These are phyloP conservation scores for Olyra latifolia DNA, from an alignment of 176 grass and related monocot species.

Conservation along the genomic window DNA sequence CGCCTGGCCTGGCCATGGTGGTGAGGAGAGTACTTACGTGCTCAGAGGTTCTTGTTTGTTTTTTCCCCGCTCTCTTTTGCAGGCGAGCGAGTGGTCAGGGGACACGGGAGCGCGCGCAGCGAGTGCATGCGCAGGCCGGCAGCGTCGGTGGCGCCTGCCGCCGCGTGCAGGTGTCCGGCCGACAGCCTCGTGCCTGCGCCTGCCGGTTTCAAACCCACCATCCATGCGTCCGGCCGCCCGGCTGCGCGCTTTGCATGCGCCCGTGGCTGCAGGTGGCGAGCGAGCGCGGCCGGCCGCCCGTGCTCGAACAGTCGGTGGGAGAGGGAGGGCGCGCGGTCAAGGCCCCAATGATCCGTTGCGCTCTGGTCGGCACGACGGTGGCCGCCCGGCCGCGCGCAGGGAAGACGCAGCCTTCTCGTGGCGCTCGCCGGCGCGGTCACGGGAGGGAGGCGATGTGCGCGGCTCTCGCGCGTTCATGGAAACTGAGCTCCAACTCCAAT, in stretches of 20 bases:
- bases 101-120: background rate
- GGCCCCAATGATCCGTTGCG: slow-evolving; percentile 20
- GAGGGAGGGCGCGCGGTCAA: background rate
- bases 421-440: background rate
- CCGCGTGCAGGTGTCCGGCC: background rate
- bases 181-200: slow-evolving; percentile 14
- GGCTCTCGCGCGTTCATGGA: too few species aligned
- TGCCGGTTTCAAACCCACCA: slow-evolving; percentile 4
- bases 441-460: too few species aligned
- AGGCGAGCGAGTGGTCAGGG: background rate
- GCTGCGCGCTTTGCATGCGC: too few species aligned
- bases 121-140: background rate
- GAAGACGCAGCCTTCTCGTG: background rate
- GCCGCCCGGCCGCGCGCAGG: background rate
- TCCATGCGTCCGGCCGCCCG: background rate
- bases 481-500: too few species aligned
- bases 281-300: background rate
- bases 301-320: slow-evolving; percentile 6
- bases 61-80: background rate
- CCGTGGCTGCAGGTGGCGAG: background rate
- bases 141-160: slow-evolving; percentile 15
- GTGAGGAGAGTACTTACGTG: background rate
- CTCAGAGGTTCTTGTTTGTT: too few species aligned
- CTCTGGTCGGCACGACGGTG: slow-evolving; percentile 31
- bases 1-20: too few species aligned